Percentiles rank a stretch among this genome's conserved stretches.
Evolutionary conservation across 2,329 filamentous ascomycete species (phyloP).

Genomic region (Neofusicoccum laricinum): DNA sequence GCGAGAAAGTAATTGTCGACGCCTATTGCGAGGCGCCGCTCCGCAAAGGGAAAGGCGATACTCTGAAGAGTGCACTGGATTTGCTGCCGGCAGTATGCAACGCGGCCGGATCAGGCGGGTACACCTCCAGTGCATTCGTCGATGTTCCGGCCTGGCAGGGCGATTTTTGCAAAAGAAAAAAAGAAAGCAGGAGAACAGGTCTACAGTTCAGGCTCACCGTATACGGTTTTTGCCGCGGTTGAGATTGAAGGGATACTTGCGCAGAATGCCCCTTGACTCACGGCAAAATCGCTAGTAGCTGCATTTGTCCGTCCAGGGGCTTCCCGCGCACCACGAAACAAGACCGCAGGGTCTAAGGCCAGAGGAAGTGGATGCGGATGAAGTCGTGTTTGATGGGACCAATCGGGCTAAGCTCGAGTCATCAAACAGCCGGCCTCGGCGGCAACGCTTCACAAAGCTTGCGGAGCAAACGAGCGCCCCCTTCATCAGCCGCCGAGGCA

Average conservation of each 20-base stretch:
- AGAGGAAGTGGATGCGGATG: neutral
- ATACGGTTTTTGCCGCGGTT: neutral
- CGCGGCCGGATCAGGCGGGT: neutral
- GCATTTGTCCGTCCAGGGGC: neutral
- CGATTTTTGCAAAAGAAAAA: neutral
- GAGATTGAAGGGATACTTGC: slow-evolving; percentile 1
- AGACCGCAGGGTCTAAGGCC: neutral
- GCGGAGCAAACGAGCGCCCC: neutral
- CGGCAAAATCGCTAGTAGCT: neutral
- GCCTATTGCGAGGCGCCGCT: neutral
- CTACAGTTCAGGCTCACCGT: neutral
- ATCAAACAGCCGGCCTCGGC: slow-evolving; percentile 7
- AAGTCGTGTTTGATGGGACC: neutral
- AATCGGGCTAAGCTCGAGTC: slow-evolving; percentile 9
- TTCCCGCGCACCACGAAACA: neutral
- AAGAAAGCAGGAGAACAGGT: neutral
- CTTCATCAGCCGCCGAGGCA: slow-evolving; percentile 5
- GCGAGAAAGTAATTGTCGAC: neutral
- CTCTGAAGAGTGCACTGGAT: neutral
- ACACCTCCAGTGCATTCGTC: neutral
- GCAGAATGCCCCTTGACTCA: neutral
- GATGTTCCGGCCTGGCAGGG: neutral
- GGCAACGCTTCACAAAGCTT: slow-evolving; percentile 14
- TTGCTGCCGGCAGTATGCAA: neutral
- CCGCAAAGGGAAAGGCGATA: neutral